phyloP scores from a whole-genome alignment of 441 rosid genomes.

The Pelargonium cotyledonis region DNA sequence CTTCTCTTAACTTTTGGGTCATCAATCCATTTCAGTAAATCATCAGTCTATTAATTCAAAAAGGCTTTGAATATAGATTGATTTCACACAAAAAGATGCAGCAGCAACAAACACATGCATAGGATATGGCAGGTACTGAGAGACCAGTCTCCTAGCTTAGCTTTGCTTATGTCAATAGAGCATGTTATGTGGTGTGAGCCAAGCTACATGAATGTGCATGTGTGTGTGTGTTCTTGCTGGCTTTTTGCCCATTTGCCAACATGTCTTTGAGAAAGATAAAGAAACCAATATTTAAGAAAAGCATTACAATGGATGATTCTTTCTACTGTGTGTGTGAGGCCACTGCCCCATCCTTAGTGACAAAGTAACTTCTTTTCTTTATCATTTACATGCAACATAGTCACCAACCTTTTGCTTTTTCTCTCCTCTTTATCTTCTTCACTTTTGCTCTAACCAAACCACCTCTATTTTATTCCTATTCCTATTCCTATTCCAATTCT shows the following conservation, averaged over 20 bases:
- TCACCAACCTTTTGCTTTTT: slow-evolving; percentile 34
- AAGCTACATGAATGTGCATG: too few relatives aligned
- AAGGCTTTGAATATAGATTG: too few relatives aligned
- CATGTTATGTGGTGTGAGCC: too few relatives aligned
- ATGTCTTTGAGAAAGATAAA: slow-evolving; percentile 16
- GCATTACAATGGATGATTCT: slow-evolving; percentile 16
- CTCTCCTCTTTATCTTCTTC: slow-evolving; percentile 11
- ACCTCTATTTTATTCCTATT: slow-evolving; percentile 13
- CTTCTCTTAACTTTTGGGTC: too few relatives aligned
- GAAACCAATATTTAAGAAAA: not conserved
- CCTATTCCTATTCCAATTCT: slow-evolving; percentile 4
- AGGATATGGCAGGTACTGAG: too few relatives aligned
- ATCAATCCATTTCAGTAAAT: too few relatives aligned
- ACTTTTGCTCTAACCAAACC: slow-evolving; percentile 16
- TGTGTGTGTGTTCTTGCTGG: too few relatives aligned
- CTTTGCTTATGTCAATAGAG: too few relatives aligned
- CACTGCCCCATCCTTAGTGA: slow-evolving; percentile 38
- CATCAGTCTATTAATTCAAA: too few relatives aligned
- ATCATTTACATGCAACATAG: slow-evolving; percentile 38
- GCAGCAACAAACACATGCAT: too few relatives aligned
- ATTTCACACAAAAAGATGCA: too few relatives aligned
- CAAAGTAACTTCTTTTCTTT: slow-evolving; percentile 54
- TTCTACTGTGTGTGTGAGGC: slow-evolving; percentile 9
- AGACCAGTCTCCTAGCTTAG: too few relatives aligned
- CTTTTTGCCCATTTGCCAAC: not conserved